These are phyloP conservation scores for Camellia lanceoleosa DNA, from an alignment of 148 eudicot genomes.

Conservation along the genomic window DNA sequence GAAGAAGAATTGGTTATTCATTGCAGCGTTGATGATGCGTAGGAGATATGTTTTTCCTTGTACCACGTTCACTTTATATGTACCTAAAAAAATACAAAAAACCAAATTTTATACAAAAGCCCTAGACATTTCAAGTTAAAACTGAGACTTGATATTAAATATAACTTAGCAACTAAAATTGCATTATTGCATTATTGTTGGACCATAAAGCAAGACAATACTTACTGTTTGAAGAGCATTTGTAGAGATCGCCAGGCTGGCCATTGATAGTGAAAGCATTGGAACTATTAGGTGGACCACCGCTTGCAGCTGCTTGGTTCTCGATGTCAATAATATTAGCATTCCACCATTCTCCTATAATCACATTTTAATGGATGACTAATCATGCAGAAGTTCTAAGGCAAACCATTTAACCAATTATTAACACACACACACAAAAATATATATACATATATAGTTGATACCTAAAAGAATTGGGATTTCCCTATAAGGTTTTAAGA, in stretches of 20 bases:
- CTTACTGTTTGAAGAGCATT: constrained; percentile 59
- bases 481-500: constrained; percentile 54
- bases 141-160: not conserved
- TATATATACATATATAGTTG: too few species aligned
- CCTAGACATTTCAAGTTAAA: too few species aligned
- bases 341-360: constrained; percentile 82
- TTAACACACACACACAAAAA: too few species aligned
- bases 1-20: constrained; percentile 62
- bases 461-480: constrained; percentile 63
- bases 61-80: constrained; percentile 36
- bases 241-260: constrained; percentile 55
- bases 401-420: not conserved
- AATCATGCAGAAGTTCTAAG: too few species aligned
- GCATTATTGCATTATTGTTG: not conserved
- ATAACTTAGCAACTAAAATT: too few species aligned
- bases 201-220: not conserved
- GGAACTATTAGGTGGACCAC: constrained; percentile 50
- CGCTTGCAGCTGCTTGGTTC: constrained; percentile 30
- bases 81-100: constrained; percentile 25
- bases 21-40: constrained; percentile 73
- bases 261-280: constrained; percentile 70
- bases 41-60: constrained; percentile 65
- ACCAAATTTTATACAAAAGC: too few species aligned
- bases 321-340: constrained; percentile 46
- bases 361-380: not conserved